These are phyloP conservation scores for Arthroderma sp. DNA, from an alignment of 2,329 filamentous ascomycete species.

Conservation along the genomic window DNA sequence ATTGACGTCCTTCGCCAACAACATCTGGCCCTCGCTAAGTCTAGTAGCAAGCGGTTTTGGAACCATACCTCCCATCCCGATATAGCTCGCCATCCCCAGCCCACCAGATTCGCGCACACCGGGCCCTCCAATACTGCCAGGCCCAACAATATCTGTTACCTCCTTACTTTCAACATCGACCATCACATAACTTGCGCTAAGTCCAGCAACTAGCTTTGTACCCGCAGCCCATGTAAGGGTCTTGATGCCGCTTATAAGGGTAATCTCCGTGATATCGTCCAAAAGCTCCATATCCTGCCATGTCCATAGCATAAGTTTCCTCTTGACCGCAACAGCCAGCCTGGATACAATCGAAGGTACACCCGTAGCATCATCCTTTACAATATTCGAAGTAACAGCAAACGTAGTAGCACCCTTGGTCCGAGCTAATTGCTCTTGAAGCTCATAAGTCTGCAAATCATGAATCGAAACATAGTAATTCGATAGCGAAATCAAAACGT, in stretches of 20 bases:
- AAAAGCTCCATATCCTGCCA: slow-evolving; percentile 88
- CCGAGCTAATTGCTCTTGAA: slow-evolving; percentile 64
- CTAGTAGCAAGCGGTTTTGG: slow-evolving; percentile 79
- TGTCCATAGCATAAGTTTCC: slow-evolving; percentile 78
- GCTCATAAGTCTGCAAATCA: slow-evolving; percentile 71
- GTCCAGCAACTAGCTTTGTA: slow-evolving; percentile 73
- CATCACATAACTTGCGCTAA: slow-evolving; percentile 83
- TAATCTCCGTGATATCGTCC: slow-evolving; percentile 60
- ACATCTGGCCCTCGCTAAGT: slow-evolving; percentile 66
- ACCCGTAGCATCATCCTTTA: slow-evolving; percentile 72
- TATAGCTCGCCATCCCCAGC: slow-evolving; percentile 81
- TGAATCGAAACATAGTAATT: slow-evolving; percentile 82
- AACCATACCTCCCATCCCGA: slow-evolving; percentile 83
- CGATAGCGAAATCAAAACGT: slow-evolving; percentile 77
- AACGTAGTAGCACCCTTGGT: slow-evolving; percentile 85
- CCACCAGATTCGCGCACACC: slow-evolving; percentile 54
- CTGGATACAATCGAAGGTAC: slow-evolving; percentile 88
- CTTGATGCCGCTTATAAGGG: slow-evolving; percentile 69
- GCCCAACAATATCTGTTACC: slow-evolving; percentile 65
- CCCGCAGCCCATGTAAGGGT: slow-evolving; percentile 84
- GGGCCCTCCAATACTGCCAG: slow-evolving; percentile 55
- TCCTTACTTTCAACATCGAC: slow-evolving; percentile 67
- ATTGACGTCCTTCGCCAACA: slow-evolving; percentile 96
- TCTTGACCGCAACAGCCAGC: slow-evolving; percentile 83
- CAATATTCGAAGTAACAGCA: slow-evolving; percentile 88